Conservation (phyloP, 2,329 filamentous ascomycete genomes). For the Aureobasidium sp. region DNA sequence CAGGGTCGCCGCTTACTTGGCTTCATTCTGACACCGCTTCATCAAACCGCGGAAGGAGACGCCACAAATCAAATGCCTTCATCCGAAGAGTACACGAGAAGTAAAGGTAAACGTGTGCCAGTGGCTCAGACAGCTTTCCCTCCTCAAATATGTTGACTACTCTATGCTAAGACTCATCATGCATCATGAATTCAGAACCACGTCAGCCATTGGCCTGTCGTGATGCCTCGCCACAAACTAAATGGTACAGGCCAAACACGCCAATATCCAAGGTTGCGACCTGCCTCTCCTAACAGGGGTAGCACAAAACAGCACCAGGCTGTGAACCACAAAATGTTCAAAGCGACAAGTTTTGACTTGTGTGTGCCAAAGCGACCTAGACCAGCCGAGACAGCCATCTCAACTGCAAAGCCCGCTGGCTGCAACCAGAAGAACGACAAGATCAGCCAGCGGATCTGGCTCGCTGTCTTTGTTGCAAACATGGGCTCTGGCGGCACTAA, state of each 20-base stretch:
- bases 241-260: slow-evolving; percentile 23
- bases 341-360: slow-evolving; percentile 13
- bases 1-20: too few species aligned
- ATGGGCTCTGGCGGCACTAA: slow-evolving; percentile 26
- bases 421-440: slow-evolving; percentile 27
- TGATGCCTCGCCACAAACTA: slow-evolving; percentile 21
- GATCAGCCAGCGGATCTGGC: slow-evolving; percentile 15
- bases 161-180: background rate
- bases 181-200: slow-evolving; percentile 14
- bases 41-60: too few species aligned
- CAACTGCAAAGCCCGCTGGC: slow-evolving; percentile 23
- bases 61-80: too few species aligned
- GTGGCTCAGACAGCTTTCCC: too few species aligned
- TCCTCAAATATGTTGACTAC: too few species aligned
- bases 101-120: too few species aligned
- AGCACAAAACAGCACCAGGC: slow-evolving; percentile 21
- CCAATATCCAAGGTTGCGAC: slow-evolving; percentile 23
- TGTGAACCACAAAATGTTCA: slow-evolving; percentile 21
- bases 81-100: too few species aligned
- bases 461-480: slow-evolving; percentile 9
- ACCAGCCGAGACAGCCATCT: slow-evolving; percentile 18
- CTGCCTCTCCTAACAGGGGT: slow-evolving; percentile 22
- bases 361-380: background rate
- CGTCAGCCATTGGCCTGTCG: slow-evolving; percentile 19
- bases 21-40: too few species aligned